Evolutionary conservation across 345 rosid species (phyloP).

Genomic region (Kernera saxatilis): DNA sequence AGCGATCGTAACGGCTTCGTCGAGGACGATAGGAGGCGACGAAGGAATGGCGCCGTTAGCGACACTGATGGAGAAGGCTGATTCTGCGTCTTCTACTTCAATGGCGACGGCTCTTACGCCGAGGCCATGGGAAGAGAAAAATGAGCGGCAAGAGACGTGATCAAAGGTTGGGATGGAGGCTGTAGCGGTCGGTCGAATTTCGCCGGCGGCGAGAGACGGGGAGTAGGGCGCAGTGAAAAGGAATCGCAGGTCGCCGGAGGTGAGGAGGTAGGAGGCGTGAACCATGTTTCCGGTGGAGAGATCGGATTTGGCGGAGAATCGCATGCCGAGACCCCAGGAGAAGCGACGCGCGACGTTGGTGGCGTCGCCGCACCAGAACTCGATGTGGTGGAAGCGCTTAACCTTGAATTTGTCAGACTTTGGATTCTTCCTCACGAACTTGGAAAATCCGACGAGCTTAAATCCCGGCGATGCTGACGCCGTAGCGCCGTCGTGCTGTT

Average conservation of each 20-base stretch:
- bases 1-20: slow-evolving; percentile 44
- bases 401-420: slow-evolving; percentile 68
- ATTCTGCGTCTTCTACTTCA: slow-evolving; percentile 70
- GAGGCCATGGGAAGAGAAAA: slow-evolving; percentile 64
- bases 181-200: slow-evolving; percentile 14
- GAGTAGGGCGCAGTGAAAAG: slow-evolving; percentile 87
- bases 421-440: slow-evolving; percentile 64
- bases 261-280: slow-evolving; percentile 79
- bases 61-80: slow-evolving; percentile 56
- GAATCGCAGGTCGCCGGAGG: slow-evolving; percentile 76
- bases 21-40: slow-evolving; percentile 42
- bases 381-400: slow-evolving; percentile 77
- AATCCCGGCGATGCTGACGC: slow-evolving; percentile 21
- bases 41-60: slow-evolving; percentile 59
- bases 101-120: slow-evolving; percentile 66
- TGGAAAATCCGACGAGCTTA: slow-evolving; percentile 63
- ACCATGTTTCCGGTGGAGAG: slow-evolving; percentile 81
- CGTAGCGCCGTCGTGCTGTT: not conserved
- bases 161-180: slow-evolving; percentile 64
- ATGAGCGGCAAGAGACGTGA: slow-evolving; percentile 35
- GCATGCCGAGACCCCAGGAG: slow-evolving; percentile 95
- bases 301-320: slow-evolving; percentile 72
- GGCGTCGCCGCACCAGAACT: slow-evolving; percentile 90
- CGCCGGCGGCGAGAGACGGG: slow-evolving; percentile 53
- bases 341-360: slow-evolving; percentile 77